A percentile compares a stretch with the other conserved stretches of the same genome.
phyloP scores from a whole-genome alignment of 1,284 basidiomycete genomes.

The Leucoagaricus sp. region DNA sequence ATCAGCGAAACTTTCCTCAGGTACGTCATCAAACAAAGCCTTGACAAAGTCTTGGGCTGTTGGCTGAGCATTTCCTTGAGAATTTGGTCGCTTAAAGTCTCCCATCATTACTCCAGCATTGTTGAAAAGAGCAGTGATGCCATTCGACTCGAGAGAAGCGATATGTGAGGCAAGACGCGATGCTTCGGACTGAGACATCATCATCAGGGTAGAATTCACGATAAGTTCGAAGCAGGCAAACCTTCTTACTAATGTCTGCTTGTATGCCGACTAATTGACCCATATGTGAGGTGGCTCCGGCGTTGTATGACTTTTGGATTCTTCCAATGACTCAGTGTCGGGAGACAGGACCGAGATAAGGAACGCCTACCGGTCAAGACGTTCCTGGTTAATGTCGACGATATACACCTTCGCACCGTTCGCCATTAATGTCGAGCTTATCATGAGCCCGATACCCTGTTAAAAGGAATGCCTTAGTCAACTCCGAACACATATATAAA shows the following conservation, averaged over 20 bases:
- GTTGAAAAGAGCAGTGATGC: slow-evolving; percentile 45
- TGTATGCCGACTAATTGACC: slow-evolving; percentile 44
- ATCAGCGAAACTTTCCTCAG: slow-evolving; percentile 41
- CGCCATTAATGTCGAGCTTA: slow-evolving; percentile 44
- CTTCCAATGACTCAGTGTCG: slow-evolving; percentile 20
- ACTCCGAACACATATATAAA: not conserved
- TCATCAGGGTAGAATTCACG: not conserved
- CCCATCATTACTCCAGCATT: slow-evolving; percentile 33
- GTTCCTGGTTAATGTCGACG: slow-evolving; percentile 44
- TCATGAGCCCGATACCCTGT: slow-evolving; percentile 53
- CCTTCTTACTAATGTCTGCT: slow-evolving; percentile 49
- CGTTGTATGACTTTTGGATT: slow-evolving; percentile 39
- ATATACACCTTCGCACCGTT: slow-evolving; percentile 54
- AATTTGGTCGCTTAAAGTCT: slow-evolving; percentile 28
- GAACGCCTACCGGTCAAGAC: slow-evolving; percentile 36
- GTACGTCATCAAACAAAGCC: slow-evolving; percentile 39
- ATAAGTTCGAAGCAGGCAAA: slow-evolving; percentile 16
- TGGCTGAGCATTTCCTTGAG: slow-evolving; percentile 29
- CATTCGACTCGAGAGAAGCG: slow-evolving; percentile 34
- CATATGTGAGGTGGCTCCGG: slow-evolving; percentile 33
- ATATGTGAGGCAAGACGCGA: slow-evolving; percentile 45
- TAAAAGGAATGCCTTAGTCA: not conserved
- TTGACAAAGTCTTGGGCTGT: slow-evolving; percentile 36
- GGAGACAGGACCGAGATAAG: not conserved
- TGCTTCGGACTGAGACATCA: slow-evolving; percentile 42